Evolutionary conservation across 2,329 filamentous ascomycete species (phyloP).

Genomic region (Pestalotiopsis sp.): DNA sequence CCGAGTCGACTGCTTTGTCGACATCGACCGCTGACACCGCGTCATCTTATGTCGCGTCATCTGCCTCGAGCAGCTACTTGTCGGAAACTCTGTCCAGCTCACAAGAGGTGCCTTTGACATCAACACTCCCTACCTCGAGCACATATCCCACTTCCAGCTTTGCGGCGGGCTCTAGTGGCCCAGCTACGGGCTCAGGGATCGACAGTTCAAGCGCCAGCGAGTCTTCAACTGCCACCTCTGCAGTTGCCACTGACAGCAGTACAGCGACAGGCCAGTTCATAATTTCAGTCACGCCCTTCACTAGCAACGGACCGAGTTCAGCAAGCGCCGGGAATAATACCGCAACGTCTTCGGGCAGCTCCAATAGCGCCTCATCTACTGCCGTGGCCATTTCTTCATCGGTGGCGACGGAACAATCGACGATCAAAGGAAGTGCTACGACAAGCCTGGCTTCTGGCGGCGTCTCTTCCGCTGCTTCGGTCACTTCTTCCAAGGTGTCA

Average conservation of each 20-base stretch:
- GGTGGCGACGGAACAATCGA: neutral
- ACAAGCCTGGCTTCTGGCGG: neutral
- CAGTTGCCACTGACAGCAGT: neutral
- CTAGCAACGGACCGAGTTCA: neutral
- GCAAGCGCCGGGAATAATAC: neutral
- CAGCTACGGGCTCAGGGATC: neutral
- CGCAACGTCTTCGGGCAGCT: neutral
- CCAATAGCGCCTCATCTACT: neutral
- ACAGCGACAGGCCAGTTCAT: neutral
- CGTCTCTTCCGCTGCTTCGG: conserved; percentile 49
- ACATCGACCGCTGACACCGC: neutral
- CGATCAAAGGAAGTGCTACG: neutral
- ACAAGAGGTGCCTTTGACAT: neutral
- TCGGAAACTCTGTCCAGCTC: neutral
- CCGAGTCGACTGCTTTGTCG: neutral
- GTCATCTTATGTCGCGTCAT: neutral
- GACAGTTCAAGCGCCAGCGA: neutral
- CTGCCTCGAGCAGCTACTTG: neutral
- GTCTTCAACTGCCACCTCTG: neutral
- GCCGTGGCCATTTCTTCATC: neutral
- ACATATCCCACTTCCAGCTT: neutral
- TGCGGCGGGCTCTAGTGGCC: neutral
- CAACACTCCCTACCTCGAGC: neutral
- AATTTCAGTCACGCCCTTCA: neutral
- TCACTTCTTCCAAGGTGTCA: conserved; percentile 59